Evolutionary conservation across 306 rosid species (phyloP).

Genomic region (Echinosophora koreensis): DNA sequence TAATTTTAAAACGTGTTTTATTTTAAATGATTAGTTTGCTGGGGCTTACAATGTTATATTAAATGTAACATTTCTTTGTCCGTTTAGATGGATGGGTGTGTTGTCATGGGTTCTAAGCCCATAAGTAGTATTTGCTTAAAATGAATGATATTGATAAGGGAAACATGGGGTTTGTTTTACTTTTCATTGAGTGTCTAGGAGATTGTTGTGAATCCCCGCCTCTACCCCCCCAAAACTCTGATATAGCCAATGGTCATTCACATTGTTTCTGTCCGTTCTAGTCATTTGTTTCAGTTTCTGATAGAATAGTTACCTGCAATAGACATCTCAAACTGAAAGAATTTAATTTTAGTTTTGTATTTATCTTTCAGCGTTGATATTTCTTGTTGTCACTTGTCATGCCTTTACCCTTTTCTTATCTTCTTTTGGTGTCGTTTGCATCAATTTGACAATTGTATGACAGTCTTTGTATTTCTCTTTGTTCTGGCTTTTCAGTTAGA

Average conservation of each 20-base stretch:
- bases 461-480: constrained; percentile 34
- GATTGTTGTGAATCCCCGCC: not conserved
- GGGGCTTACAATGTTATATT: constrained; percentile 16
- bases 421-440: constrained; percentile 35
- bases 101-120: constrained; percentile 29
- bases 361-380: constrained; percentile 42
- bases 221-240: not conserved
- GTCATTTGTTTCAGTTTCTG: constrained; percentile 29
- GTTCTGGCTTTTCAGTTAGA: constrained; percentile 67
- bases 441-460: constrained; percentile 16
- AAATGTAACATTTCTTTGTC: constrained; percentile 31
- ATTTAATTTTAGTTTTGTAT: constrained; percentile 39
- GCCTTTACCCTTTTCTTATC: constrained; percentile 24
- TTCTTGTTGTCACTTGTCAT: constrained; percentile 27
- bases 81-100: not conserved
- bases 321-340: constrained; percentile 27
- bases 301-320: constrained; percentile 16
- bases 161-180: constrained; percentile 8
- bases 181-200: constrained; percentile 6
- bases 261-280: constrained; percentile 18
- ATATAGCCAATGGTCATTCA: constrained; percentile 16
- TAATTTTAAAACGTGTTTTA: constrained; percentile 11
- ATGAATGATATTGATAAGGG: constrained; percentile 23
- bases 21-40: constrained; percentile 30
- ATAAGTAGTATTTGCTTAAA: constrained; percentile 33